Evolutionary conservation across 2,329 filamentous ascomycete genomes (phyloP), one percentile per base, ranked within the genome.

Genomic region (Phialophora tarda): DNA sequence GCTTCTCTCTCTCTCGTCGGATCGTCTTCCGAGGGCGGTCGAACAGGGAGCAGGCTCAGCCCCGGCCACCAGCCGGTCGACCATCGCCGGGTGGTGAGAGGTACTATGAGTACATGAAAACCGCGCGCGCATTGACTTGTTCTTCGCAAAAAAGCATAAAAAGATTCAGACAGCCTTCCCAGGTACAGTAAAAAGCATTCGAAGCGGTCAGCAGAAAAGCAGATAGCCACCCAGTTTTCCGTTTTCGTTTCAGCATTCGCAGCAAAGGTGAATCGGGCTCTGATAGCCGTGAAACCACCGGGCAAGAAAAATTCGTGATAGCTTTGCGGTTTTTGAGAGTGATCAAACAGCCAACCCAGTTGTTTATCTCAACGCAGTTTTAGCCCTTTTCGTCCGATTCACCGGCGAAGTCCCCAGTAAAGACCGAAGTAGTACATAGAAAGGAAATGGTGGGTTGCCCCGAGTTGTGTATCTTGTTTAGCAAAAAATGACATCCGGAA

Each of bases 381-480:
- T 55, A 67, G 66, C 63, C 65, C 59, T 38, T 62, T 59, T 61
- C 66, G 50, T 62, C 58, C 59, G 56, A 67, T 67, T 65, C 59
- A 61, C 64, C 62, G 54, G 44, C 58, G 66, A 64, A 54, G 58
- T 59, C 59, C 38, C 60, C 53, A 66, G 69, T 72, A 70, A 67
- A 58, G 68, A 67, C 62, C 64, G 66, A 65, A 34, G 53, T 55
- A 61, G 48, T 58, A 41, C 24, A 62, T 62, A 66, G 59, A 65
- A 69, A 73, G 56, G 67, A 70, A 58, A 72, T 70, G 58, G 57
- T 71, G 71, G 71, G 71, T 73, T 61, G 71, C 71, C 71, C 71
- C 63, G 32, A 44, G 53, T 44, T 70, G 59, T 73, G 69, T 72
- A 65, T 72, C 62, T 63, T 71, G 50, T 66, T 62, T 59, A 59